Evolutionary conservation across 352 stramenopile genomes (phyloP).

Genomic region (Halophytophthora batemanensis): DNA sequence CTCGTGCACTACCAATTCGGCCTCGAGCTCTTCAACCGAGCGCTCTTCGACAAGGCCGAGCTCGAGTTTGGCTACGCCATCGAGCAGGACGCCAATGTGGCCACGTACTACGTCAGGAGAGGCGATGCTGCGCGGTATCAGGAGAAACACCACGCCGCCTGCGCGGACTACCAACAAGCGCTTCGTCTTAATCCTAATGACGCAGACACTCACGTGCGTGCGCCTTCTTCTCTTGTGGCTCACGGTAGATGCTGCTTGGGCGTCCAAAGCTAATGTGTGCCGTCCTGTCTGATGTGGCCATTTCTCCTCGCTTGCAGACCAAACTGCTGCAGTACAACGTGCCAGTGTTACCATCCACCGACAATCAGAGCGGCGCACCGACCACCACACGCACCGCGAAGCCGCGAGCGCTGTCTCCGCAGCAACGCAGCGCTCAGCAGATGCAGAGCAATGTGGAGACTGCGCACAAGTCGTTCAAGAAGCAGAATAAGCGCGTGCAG

Average conservation of each 20-base stretch:
- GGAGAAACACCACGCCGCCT: constrained; percentile 59
- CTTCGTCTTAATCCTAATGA: constrained; percentile 57
- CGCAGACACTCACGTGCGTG: constrained; percentile 44
- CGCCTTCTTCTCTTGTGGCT: not conserved
- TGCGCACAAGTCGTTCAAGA: constrained; percentile 42
- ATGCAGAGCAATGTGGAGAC: constrained; percentile 24
- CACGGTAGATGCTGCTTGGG: not conserved
- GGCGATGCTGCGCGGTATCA: constrained; percentile 75
- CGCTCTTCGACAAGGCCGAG: constrained; percentile 68
- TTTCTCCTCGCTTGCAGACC: constrained; percentile 29
- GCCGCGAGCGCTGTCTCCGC: constrained; percentile 6
- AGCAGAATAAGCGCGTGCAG: constrained; percentile 55
- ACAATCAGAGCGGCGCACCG: constrained; percentile 14
- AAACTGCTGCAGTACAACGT: constrained; percentile 64
- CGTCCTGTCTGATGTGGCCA: too few relatives aligned
- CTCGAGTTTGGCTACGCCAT: constrained; percentile 57
- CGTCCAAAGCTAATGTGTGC: not conserved
- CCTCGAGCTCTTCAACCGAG: constrained; percentile 73
- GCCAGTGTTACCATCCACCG: constrained; percentile 1
- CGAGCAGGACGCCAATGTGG: constrained; percentile 43
- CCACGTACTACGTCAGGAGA: constrained; percentile 65
- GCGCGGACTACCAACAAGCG: constrained; percentile 45
- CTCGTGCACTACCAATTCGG: constrained; percentile 84
- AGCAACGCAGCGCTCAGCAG: constrained; percentile 22
- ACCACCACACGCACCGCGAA: constrained; percentile 1